These are phyloP conservation scores for Dipteronia dyeriana DNA, from an alignment of 345 rosid species.

Conservation along the genomic window DNA sequence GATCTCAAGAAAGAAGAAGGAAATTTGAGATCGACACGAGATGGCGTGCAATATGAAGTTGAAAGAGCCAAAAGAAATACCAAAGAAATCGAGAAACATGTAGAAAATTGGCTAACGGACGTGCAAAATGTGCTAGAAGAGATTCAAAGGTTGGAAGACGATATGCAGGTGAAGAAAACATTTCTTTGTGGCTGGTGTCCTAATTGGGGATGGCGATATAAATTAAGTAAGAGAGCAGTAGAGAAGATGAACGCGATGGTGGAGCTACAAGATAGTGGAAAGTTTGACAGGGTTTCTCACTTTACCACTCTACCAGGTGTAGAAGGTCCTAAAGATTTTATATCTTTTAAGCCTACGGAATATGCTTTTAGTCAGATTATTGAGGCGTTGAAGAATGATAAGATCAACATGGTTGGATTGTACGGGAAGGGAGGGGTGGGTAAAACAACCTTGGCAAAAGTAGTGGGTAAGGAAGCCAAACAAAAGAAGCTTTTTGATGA, in stretches of 20 bases:
- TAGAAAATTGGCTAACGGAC: background rate
- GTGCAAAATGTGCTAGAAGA: background rate
- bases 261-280: background rate
- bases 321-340: background rate
- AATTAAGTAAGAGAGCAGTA: background rate
- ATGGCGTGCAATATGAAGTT: background rate
- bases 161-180: background rate
- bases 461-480: background rate
- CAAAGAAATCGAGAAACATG: background rate
- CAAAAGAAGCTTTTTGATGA: background rate
- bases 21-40: background rate
- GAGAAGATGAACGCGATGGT: background rate
- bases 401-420: slow-evolving; percentile 18
- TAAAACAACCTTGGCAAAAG: slow-evolving; percentile 28
- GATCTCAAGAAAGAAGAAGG: background rate
- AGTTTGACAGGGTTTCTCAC: background rate
- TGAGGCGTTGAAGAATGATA: background rate
- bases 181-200: background rate
- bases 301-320: background rate
- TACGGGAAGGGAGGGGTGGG: slow-evolving; percentile 22
- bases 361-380: background rate
- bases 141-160: background rate
- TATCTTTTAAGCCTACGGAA: background rate
- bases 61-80: background rate
- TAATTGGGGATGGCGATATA: background rate